These are phyloP conservation scores for Lipomyces spencermartinsiae DNA, from an alignment of 805 yeast species.

Conservation along the genomic window DNA sequence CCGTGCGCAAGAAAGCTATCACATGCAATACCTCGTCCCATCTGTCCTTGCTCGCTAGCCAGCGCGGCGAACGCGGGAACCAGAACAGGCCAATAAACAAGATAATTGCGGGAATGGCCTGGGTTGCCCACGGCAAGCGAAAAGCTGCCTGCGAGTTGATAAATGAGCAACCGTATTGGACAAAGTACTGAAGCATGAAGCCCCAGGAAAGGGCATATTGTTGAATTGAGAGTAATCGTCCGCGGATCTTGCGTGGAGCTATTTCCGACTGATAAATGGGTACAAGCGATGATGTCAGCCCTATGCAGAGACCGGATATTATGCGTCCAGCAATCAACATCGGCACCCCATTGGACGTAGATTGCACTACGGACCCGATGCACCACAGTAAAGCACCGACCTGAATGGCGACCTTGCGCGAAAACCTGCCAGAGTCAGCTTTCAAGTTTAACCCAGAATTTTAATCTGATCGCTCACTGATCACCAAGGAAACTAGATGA, in stretches of 20 bases:
- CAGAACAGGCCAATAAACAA: slow-evolving; percentile 74
- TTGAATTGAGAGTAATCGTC: slow-evolving; percentile 81
- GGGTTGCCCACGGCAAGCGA: slow-evolving; percentile 51
- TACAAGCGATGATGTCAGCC: slow-evolving; percentile 78
- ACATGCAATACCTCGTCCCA: slow-evolving; percentile 67
- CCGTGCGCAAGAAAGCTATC: slow-evolving; percentile 81
- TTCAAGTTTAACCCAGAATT: background rate
- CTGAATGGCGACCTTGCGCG: background rate
- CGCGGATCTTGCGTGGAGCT: slow-evolving; percentile 83
- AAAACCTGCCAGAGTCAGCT: background rate
- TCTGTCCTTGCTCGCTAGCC: slow-evolving; percentile 79
- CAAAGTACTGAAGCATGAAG: background rate
- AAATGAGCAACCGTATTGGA: slow-evolving; percentile 50
- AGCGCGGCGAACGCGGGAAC: slow-evolving; percentile 86
- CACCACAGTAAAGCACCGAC: background rate
- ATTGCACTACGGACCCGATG: background rate
- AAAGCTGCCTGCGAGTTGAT: slow-evolving; percentile 77
- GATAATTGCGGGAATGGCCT: slow-evolving; percentile 71
- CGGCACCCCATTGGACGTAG: background rate
- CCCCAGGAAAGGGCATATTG: slow-evolving; percentile 64
- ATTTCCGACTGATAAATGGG: slow-evolving; percentile 89
- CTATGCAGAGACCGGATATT: slow-evolving; percentile 82
- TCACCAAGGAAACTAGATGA: background rate
- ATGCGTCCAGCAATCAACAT: slow-evolving; percentile 65
- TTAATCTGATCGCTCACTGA: background rate